These are phyloP conservation scores for Carex parvula DNA, from an alignment of 176 grass and related monocot species.

Conservation along the genomic window DNA sequence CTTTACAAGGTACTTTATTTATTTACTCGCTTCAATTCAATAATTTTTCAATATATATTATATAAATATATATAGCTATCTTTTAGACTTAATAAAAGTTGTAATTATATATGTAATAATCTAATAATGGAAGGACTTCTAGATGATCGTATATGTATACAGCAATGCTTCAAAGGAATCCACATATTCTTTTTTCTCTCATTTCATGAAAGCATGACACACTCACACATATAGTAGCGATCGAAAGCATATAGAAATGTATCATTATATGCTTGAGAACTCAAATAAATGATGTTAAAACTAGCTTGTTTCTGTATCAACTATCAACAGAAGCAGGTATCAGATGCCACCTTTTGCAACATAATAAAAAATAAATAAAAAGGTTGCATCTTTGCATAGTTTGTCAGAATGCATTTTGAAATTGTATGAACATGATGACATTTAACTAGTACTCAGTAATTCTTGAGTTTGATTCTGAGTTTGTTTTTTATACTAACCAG, in stretches of 20 bases:
- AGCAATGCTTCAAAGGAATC: neutral
- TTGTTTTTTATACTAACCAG: neutral
- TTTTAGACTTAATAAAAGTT: neutral
- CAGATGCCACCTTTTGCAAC: neutral
- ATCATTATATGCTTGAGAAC: neutral
- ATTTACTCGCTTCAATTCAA: neutral
- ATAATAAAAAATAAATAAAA: no score
- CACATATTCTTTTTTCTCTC: neutral
- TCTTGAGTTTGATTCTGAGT: neutral
- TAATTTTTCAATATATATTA: neutral
- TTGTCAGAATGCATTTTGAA: neutral
- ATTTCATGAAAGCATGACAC: neutral
- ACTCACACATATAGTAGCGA: no score
- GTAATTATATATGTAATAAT: neutral
- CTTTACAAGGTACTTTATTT: conserved; percentile 39
- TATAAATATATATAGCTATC: neutral
- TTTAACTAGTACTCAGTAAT: neutral
- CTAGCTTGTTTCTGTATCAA: neutral
- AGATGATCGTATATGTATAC: neutral
- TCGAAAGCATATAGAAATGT: neutral
- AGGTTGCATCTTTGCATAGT: neutral
- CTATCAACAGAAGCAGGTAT: neutral
- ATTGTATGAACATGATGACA: neutral
- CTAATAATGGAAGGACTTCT: neutral
- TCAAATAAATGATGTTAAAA: neutral